phyloP scores from a whole-genome alignment of 1,284 basidiomycete genomes.

The Puccinia coronata region DNA sequence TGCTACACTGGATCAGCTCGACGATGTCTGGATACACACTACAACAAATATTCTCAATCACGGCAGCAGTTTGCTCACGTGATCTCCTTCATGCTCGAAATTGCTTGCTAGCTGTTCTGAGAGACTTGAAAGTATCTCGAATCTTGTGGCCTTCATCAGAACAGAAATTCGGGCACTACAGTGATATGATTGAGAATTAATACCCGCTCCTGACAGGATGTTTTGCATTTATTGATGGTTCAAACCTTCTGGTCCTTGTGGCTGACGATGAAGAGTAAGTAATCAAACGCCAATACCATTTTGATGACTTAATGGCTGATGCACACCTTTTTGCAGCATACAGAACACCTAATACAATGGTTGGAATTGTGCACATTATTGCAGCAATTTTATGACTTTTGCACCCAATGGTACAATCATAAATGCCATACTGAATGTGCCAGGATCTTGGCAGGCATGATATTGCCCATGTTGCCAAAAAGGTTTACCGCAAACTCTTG shows the following conservation, averaged over 20 bases:
- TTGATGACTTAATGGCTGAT: neutral
- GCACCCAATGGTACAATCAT: slow-evolving; percentile 56
- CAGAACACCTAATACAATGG: neutral
- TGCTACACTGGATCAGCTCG: neutral
- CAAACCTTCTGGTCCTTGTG: neutral
- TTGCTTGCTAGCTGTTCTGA: neutral
- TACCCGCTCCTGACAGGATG: neutral
- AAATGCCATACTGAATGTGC: slow-evolving; percentile 58
- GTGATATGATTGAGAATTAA: neutral
- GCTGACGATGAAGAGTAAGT: slow-evolving; percentile 13
- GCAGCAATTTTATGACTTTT: neutral
- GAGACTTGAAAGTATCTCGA: neutral
- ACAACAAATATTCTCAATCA: neutral
- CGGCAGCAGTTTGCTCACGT: neutral
- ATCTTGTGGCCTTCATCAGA: neutral
- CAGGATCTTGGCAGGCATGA: slow-evolving; percentile 41
- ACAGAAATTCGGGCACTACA: neutral
- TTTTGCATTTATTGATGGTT: slow-evolving; percentile 22
- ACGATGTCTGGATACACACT: neutral
- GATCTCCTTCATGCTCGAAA: neutral
- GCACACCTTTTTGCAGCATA: neutral
- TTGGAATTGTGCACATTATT: neutral
- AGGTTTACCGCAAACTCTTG: neutral
- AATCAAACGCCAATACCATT: neutral
- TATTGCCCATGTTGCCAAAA: neutral